Evolutionary conservation across 345 rosid species (phyloP), one percentile per base, ranked within the genome.

Genomic region (Citrus hindsii): DNA sequence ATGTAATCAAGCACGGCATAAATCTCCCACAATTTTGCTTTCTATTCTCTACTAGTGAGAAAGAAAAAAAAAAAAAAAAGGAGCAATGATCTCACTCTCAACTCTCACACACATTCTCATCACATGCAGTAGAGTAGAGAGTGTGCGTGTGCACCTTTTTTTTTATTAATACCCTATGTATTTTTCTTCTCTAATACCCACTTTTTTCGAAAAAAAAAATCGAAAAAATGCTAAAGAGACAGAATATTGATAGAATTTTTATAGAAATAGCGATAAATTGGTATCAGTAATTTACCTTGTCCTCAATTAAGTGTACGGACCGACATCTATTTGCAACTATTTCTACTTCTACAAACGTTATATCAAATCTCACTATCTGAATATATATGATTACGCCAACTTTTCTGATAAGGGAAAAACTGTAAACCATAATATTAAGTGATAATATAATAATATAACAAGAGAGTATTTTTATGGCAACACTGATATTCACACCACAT

Each of bases 371-470:
- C 51, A 13, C 51, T 13, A 46, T 46, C 51, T 46, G 51, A 46
- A 46, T 46, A 1, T 46, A 1, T 12, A 13, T 46, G 51, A 46
- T 46, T 46, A 46, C 48, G 51, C 51, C 51, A 46, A 25, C 33
- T 70, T 72, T 79, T 28, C 73, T 82, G 80, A 77, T 67, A 69
- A 82, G 51, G 78, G 71, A 77, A 78, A 77, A 81, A 73, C 24
- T 59, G 12, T 9, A 59, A 7, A 22, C 27, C 28, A 59, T 59
- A 59, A 59, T 24, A 9, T 22, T 22, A 22, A 59, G 4, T 59
- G 9, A 59, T 46, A 46, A 22, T 21, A 58, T 6, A 58, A 58
- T n/a, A 58, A 22, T 59, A 59, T 8, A 59, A n/a, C 27, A 59
- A 4, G 3, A 53, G 58, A 30, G 19, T 32, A 18, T 27, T 62